A percentile compares a stretch with the other conserved stretches of the same genome.
Evolutionary conservation across 2,329 filamentous ascomycete species (phyloP).

Genomic region (Knoxdaviesia capensis): DNA sequence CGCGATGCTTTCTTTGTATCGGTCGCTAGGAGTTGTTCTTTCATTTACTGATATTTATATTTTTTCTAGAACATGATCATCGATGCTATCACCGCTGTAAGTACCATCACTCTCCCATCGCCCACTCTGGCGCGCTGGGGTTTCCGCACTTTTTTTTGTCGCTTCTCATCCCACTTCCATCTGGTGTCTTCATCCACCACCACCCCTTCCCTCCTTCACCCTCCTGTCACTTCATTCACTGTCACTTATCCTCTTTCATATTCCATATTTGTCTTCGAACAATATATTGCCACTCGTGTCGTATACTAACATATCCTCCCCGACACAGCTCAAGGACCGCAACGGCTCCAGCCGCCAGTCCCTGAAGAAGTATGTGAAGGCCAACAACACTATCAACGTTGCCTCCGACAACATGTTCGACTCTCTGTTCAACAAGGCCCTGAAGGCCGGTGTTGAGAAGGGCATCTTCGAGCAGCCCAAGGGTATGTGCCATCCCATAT

Average conservation of each 20-base stretch:
- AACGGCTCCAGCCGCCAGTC: slow-evolving; percentile 41
- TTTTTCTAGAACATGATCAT: slow-evolving; percentile 37
- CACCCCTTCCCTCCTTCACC: not conserved
- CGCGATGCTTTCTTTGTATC: too few relatives aligned
- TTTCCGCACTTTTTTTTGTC: slow-evolving; percentile 3
- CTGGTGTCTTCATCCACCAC: slow-evolving; percentile 7
- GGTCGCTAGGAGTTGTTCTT: too few relatives aligned
- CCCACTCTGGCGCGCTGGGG: not conserved
- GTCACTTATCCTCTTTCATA: slow-evolving; percentile 1
- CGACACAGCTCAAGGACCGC: slow-evolving; percentile 36
- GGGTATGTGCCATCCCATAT: slow-evolving; percentile 33
- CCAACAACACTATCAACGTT: slow-evolving; percentile 28
- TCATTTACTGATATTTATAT: slow-evolving; percentile 13
- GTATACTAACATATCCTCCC: slow-evolving; percentile 18
- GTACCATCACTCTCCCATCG: slow-evolving; percentile 13
- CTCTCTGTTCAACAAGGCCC: slow-evolving; percentile 68
- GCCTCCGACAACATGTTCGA: slow-evolving; percentile 36
- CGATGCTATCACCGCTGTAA: slow-evolving; percentile 40
- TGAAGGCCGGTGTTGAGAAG: slow-evolving; percentile 67
- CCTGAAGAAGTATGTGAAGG: slow-evolving; percentile 40
- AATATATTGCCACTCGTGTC: not conserved
- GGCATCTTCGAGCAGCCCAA: slow-evolving; percentile 79
- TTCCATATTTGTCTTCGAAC: slow-evolving; percentile 5
- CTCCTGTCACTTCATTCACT: slow-evolving; percentile 1
- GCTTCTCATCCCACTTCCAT: slow-evolving; percentile 17